These are phyloP conservation scores for Calendula officinalis DNA, from an alignment of 129 eudicot species.

Conservation along the genomic window DNA sequence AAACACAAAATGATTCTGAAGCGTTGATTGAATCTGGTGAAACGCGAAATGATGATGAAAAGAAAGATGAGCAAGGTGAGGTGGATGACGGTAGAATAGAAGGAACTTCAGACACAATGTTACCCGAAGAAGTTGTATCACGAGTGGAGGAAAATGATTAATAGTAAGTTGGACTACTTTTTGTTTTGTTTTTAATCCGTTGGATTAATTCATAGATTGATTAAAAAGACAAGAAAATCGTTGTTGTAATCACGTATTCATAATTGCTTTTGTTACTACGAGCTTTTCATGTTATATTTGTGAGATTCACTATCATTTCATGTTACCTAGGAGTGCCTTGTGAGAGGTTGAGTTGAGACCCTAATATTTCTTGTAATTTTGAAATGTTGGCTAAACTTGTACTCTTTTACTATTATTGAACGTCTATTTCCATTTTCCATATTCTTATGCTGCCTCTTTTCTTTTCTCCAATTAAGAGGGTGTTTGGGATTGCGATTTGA, in stretches of 20 bases:
- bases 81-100: slow-evolving; percentile 20
- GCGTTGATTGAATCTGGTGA: slow-evolving; percentile 24
- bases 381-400: too few relatives aligned
- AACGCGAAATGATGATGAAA: not conserved
- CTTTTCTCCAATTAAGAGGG: too few relatives aligned
- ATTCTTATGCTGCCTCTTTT: too few relatives aligned
- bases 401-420: too few relatives aligned
- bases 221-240: not conserved
- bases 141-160: slow-evolving; percentile 29
- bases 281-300: not conserved
- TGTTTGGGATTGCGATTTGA: too few relatives aligned
- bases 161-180: not conserved
- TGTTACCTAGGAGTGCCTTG: not conserved
- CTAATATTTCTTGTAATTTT: too few relatives aligned
- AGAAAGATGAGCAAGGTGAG: not conserved
- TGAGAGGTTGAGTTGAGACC: not conserved
- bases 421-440: too few relatives aligned
- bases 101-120: slow-evolving; percentile 25
- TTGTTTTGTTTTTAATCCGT: not conserved
- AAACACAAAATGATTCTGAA: slow-evolving; percentile 22
- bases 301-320: slow-evolving; percentile 4
- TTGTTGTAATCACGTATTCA: slow-evolving; percentile 5
- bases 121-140: slow-evolving; percentile 28
- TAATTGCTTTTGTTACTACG: not conserved
- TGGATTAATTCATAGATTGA: slow-evolving; percentile 2